Evolutionary conservation across 2,329 filamentous ascomycete genomes (phyloP), one percentile per base, ranked within the genome.

Genomic region (Dothideomycetes sp.): DNA sequence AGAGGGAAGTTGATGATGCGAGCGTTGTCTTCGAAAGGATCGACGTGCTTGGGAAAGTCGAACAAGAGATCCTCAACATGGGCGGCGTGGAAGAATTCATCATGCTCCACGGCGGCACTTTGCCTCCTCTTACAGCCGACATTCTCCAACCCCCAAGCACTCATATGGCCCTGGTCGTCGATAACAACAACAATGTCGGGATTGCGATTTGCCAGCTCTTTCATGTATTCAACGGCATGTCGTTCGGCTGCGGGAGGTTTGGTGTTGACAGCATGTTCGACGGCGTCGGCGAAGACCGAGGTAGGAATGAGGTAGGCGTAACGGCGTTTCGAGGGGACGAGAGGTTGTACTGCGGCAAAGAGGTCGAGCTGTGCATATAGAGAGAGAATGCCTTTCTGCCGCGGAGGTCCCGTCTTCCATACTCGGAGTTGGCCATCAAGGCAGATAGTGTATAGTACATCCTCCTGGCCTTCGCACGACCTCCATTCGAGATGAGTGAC

Each of bases 141-240:
- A 54, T 89, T 88, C 58, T 96, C 88, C 42, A 98, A 64, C 1
- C 86, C 89, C 84, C 89, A 95, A 0, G 85, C 86, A 28, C 84
- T 87, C 82, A 96, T 85, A 49, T 80, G 79, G 1, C 89, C 89
- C 33, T 73, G 68, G n/a, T 80, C 79, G 60, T 96, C 86, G 33
- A 94, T 69, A 7, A 89, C 78, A 17, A 96, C 71, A 50, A 87
- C 91, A 3, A 98, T 76, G 57, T 98, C 91, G 0, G 88, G 85
- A 42, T 74, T 83, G 38, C 81, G 80, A 47, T 89, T 91, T 8
- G 86, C 85, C 50, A 95, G 74, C 50, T 87, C 82, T 30, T 94
- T 82, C 4, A 96, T 67, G 55, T 94, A 85, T 51, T 91, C 81
- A 36, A 95, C 67, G 5, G 84, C 82, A 47, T 84, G 74, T 45